Percentiles rank a stretch among this genome's conserved stretches.
Conservation (phyloP, 148 eudicot species). For the Chenopodium suecicum region DNA sequence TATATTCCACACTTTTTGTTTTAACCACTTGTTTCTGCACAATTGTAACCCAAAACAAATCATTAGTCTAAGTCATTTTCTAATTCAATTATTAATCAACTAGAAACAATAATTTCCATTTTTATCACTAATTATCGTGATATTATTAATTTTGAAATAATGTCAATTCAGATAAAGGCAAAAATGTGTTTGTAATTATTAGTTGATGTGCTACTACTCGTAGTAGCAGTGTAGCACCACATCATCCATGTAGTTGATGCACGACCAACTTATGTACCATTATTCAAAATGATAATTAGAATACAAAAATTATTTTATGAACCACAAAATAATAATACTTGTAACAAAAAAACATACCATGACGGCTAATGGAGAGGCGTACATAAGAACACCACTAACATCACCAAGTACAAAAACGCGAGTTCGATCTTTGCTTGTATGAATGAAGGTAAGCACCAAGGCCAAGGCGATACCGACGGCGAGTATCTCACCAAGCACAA, state of each 20-base stretch:
- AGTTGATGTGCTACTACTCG: too few species aligned
- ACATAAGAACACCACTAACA: constrained; percentile 13
- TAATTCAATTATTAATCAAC: not conserved
- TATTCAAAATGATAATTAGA: too few species aligned
- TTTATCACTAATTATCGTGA: not conserved
- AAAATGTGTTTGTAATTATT: too few species aligned
- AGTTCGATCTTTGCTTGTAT: constrained; percentile 43
- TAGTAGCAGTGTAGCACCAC: too few species aligned
- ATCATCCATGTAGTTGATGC: too few species aligned
- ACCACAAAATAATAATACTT: too few species aligned
- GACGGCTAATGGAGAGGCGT: too few species aligned
- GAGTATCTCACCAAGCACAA: constrained; percentile 38
- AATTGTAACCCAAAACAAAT: not conserved
- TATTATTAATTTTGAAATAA: too few species aligned
- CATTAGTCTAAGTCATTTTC: not conserved
- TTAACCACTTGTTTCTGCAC: constrained; percentile 43
- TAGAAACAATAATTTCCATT: not conserved
- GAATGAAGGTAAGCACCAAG: constrained; percentile 42
- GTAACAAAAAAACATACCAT: too few species aligned
- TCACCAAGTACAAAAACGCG: constrained; percentile 56
- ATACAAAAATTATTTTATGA: too few species aligned
- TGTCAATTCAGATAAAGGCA: too few species aligned
- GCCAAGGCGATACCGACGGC: constrained; percentile 37
- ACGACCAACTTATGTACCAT: too few species aligned
- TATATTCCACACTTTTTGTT: constrained; percentile 54